A percentile compares a stretch with the other conserved stretches of the same genome.
Evolutionary conservation across 1,139 yeast genomes (phyloP).

Genomic region (Hansenula anomala): DNA sequence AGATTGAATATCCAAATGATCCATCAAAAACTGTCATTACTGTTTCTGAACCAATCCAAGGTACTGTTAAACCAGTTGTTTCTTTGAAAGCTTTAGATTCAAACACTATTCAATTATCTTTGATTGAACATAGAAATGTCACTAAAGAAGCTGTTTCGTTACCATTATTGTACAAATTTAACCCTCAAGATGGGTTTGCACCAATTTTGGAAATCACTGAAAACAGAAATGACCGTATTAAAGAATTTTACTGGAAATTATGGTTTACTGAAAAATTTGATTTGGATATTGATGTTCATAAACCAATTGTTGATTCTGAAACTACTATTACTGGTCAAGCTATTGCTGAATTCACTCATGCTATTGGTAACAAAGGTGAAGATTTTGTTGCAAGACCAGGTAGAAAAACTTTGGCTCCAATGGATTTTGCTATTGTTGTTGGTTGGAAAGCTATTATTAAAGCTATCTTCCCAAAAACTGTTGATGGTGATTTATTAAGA

Average conservation of each 20-base stretch:
- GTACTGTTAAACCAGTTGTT: conserved; percentile 67
- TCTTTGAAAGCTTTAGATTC: conserved; percentile 48
- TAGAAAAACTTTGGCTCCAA: conserved; percentile 85
- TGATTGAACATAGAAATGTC: conserved; percentile 88
- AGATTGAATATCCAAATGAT: conserved; percentile 47
- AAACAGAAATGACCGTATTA: conserved; percentile 88
- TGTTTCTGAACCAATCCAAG: conserved; percentile 68
- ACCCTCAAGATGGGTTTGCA: conserved; percentile 87
- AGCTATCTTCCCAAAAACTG: conserved; percentile 93
- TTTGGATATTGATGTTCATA: conserved; percentile 61
- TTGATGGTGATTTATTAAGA: conserved; percentile 93
- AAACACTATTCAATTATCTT: conserved; percentile 55
- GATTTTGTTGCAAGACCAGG: conserved; percentile 90
- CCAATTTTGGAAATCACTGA: conserved; percentile 90
- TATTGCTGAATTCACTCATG: conserved; percentile 91
- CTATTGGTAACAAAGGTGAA: conserved; percentile 95
- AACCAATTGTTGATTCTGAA: conserved; percentile 59
- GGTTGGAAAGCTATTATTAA: conserved; percentile 98
- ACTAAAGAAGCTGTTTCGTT: conserved; percentile 71
- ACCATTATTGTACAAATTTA: conserved; percentile 72
- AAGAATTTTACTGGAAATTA: conserved; percentile 93
- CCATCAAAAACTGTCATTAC: conserved; percentile 55
- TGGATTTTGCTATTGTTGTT: conserved; percentile 98
- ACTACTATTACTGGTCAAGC: conserved; percentile 69
- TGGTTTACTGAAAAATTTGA: conserved; percentile 84